These are phyloP conservation scores for Tricholoma furcatifolium DNA, from an alignment of 768 basidiomycete species.

Conservation along the genomic window DNA sequence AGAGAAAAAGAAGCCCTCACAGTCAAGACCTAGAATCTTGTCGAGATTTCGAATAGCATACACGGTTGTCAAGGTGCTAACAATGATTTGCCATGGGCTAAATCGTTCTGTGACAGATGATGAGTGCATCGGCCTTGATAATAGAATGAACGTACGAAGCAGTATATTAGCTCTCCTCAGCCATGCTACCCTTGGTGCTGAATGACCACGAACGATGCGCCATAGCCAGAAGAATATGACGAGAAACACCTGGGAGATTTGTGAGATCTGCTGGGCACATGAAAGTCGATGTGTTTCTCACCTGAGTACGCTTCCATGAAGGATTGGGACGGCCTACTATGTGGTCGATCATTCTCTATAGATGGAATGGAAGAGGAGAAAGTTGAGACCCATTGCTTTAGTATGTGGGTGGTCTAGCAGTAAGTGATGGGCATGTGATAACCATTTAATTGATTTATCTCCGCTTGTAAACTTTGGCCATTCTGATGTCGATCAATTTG, in stretches of 20 bases:
- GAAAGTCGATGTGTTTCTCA: conserved; percentile 24
- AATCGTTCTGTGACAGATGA: conserved; percentile 56
- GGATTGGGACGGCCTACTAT: conserved; percentile 83
- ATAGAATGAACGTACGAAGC: conserved; percentile 48
- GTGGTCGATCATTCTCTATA: conserved; percentile 90
- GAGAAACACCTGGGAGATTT: conserved; percentile 67
- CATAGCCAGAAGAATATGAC: conserved; percentile 92
- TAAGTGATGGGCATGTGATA: conserved; percentile 18
- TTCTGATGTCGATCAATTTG: neutral
- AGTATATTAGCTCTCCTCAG: conserved; percentile 55
- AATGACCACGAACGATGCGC: conserved; percentile 66
- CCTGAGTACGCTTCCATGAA: conserved; percentile 88
- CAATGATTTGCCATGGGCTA: conserved; percentile 95
- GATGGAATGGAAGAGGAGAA: conserved; percentile 2
- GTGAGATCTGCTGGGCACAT: neutral
- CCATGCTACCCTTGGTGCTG: conserved; percentile 67
- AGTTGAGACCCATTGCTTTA: conserved; percentile 3
- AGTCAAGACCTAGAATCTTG: conserved; percentile 76
- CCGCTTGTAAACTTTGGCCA: neutral
- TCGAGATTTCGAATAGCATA: conserved; percentile 86
- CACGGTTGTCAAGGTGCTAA: conserved; percentile 79
- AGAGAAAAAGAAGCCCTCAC: conserved; percentile 42
- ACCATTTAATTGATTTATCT: neutral
- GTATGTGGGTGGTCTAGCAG: neutral
- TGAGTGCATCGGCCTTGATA: neutral